A percentile compares a stretch with the other conserved stretches of the same genome.
Conservation (phyloP, 805 yeast species). For the Metschnikowia chrysomelidarum region DNA sequence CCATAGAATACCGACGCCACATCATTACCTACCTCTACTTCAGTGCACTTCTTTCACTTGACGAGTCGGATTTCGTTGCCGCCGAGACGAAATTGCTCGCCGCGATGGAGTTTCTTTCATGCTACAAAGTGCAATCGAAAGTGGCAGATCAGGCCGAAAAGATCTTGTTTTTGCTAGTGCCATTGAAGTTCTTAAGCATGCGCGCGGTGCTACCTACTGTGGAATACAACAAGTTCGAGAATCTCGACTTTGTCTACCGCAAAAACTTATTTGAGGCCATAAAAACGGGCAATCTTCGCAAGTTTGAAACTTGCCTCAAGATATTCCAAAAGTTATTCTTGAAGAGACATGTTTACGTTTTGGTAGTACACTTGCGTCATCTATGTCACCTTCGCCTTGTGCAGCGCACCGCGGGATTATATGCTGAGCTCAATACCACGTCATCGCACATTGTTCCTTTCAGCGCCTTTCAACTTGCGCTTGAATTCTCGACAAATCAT, state of each 20-base stretch:
- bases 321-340: slow-evolving; percentile 51
- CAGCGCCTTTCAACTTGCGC: slow-evolving; percentile 42
- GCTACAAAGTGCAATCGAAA: slow-evolving; percentile 18
- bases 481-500: slow-evolving; percentile 24
- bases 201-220: slow-evolving; percentile 45
- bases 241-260: slow-evolving; percentile 41
- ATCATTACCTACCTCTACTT: slow-evolving; percentile 64
- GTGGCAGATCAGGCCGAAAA: slow-evolving; percentile 34
- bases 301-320: slow-evolving; percentile 46
- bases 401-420: slow-evolving; percentile 31
- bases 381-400: slow-evolving; percentile 52
- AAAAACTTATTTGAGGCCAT: slow-evolving; percentile 48
- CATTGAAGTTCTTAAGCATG: slow-evolving; percentile 53
- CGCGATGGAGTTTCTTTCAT: slow-evolving; percentile 43
- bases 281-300: slow-evolving; percentile 52
- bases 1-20: slow-evolving; percentile 34
- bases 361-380: slow-evolving; percentile 51
- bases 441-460: slow-evolving; percentile 39
- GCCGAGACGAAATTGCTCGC: slow-evolving; percentile 51
- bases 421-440: slow-evolving; percentile 22
- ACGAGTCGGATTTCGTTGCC: slow-evolving; percentile 55
- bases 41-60: slow-evolving; percentile 62
- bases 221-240: slow-evolving; percentile 42
- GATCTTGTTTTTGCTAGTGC: slow-evolving; percentile 61
- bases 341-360: slow-evolving; percentile 57